phyloP scores from a whole-genome alignment of 345 rosid genomes.

The Isatis tinctoria region DNA sequence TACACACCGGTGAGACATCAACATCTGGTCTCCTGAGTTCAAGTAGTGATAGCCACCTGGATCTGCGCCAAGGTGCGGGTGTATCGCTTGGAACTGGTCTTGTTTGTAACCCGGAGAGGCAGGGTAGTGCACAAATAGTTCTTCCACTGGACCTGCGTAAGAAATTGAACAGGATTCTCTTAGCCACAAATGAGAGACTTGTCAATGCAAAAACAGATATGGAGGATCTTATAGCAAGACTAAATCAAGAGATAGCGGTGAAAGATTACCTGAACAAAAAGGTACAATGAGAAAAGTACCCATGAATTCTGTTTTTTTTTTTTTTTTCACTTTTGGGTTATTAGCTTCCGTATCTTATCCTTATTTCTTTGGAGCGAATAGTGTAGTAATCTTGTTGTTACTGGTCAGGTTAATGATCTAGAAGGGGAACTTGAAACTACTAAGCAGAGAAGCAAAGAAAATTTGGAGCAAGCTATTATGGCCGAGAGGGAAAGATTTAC shows the following conservation, averaged over 20 bases:
- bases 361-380: neutral
- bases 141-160: conserved; percentile 82
- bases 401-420: conserved; percentile 78
- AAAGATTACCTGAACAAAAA: conserved; percentile 83
- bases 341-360: neutral
- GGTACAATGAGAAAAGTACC: conserved; percentile 44
- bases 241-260: conserved; percentile 86
- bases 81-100: conserved; percentile 37
- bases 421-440: conserved; percentile 91
- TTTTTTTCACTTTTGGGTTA: neutral
- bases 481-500: conserved; percentile 84
- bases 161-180: conserved; percentile 73
- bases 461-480: conserved; percentile 80
- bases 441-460: conserved; percentile 87
- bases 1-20: conserved; percentile 64
- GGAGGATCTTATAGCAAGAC: conserved; percentile 93
- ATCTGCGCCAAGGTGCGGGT: conserved; percentile 50
- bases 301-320: neutral
- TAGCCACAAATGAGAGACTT: conserved; percentile 70
- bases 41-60: conserved; percentile 55
- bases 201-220: conserved; percentile 86
- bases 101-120: conserved; percentile 39
- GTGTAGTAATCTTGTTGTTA: conserved; percentile 13
- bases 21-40: conserved; percentile 58
- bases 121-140: conserved; percentile 57